These are phyloP conservation scores for Candida lessepsii DNA, from an alignment of 805 yeast species.

Conservation along the genomic window DNA sequence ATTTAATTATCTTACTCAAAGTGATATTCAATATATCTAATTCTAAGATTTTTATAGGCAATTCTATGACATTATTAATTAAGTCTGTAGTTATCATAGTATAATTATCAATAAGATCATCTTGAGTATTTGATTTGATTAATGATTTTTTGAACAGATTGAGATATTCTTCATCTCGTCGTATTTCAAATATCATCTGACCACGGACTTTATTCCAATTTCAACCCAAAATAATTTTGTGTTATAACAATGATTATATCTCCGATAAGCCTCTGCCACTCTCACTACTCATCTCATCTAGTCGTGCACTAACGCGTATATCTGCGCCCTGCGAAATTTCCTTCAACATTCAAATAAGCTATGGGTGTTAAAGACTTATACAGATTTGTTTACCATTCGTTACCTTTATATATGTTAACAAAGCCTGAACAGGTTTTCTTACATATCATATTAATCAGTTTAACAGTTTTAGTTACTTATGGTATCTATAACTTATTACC, in stretches of 20 bases:
- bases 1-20: constrained; percentile 9
- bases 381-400: constrained; percentile 39
- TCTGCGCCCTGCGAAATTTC: background rate
- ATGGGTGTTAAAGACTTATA: constrained; percentile 16
- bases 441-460: constrained; percentile 20
- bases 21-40: constrained; percentile 9
- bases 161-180: constrained; percentile 1
- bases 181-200: constrained; percentile 2
- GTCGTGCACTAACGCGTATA: constrained; percentile 1
- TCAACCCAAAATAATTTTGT: too few relatives aligned
- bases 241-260: too few relatives aligned
- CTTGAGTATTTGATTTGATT: background rate
- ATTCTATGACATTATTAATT: background rate
- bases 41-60: background rate
- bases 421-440: constrained; percentile 36
- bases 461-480: constrained; percentile 25
- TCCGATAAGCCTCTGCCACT: background rate
- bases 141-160: background rate
- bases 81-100: background rate
- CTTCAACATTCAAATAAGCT: constrained; percentile 1
- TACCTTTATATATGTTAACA: constrained; percentile 52
- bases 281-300: background rate
- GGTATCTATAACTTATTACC: constrained; percentile 27
- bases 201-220: too few relatives aligned
- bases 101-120: background rate